phyloP scores from a whole-genome alignment of 2,329 filamentous ascomycete genomes.

The Dothideomycetes sp. region DNA sequence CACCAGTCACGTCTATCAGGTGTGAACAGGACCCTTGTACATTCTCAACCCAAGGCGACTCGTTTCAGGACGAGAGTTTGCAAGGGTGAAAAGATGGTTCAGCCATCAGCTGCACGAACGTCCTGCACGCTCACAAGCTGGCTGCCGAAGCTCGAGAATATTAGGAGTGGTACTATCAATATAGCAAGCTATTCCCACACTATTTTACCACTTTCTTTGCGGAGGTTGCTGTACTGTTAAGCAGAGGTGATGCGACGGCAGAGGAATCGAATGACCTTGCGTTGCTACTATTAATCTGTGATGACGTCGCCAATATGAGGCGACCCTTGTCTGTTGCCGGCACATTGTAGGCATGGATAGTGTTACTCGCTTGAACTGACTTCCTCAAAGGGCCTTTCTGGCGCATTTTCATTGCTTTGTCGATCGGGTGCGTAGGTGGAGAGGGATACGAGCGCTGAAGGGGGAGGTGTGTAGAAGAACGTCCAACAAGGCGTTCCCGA shows the following conservation, averaged over 20 bases:
- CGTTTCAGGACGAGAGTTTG: no score
- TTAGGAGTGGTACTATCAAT: no score
- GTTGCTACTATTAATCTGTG: neutral
- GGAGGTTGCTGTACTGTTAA: neutral
- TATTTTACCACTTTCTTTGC: no score
- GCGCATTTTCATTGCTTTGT: constrained; percentile 1
- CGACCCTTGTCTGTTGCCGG: neutral
- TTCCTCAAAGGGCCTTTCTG: constrained; percentile 3
- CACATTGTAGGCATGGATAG: neutral
- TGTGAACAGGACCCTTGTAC: no score
- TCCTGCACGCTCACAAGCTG: no score
- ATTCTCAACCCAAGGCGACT: no score
- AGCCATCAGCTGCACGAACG: no score
- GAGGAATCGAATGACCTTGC: constrained; percentile 3
- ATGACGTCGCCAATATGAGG: constrained; percentile 1
- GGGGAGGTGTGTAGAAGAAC: neutral
- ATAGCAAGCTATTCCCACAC: no score
- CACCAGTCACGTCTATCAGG: no score
- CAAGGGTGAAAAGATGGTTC: no score
- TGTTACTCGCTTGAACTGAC: neutral
- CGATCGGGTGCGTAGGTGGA: neutral
- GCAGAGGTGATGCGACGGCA: constrained; percentile 1
- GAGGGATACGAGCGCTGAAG: neutral
- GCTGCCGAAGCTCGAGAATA: no score
- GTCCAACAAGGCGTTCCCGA: neutral